A percentile compares a stretch with the other conserved stretches of the same genome.
These are phyloP conservation scores for Colletotrichum salicis DNA, from an alignment of 2,329 filamentous ascomycete species.

Conservation along the genomic window DNA sequence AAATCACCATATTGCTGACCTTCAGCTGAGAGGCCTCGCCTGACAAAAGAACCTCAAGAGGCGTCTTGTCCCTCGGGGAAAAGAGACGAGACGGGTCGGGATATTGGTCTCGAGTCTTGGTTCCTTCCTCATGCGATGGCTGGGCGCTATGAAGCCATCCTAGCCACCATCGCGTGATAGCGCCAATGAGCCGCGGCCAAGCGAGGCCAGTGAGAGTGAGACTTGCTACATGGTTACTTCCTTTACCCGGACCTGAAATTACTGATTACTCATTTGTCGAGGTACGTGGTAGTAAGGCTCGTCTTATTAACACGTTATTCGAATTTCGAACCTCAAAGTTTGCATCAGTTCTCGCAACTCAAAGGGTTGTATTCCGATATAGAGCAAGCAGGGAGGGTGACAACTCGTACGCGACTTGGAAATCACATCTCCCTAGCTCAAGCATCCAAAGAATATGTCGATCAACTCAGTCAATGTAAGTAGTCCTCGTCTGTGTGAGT, in stretches of 20 bases:
- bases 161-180: slow-evolving; percentile 25
- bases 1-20: slow-evolving; percentile 5
- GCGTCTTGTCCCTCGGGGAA: not conserved
- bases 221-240: not conserved
- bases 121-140: slow-evolving; percentile 27
- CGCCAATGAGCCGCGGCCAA: slow-evolving; percentile 23
- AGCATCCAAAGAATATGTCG: too few species aligned
- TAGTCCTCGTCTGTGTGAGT: not conserved
- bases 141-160: slow-evolving; percentile 27
- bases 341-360: too few species aligned
- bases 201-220: not conserved
- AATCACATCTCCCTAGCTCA: too few species aligned
- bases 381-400: too few species aligned
- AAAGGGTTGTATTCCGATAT: too few species aligned
- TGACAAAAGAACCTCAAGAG: not conserved
- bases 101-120: slow-evolving; percentile 3
- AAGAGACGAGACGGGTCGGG: slow-evolving; percentile 18
- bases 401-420: too few species aligned
- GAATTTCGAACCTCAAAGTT: too few species aligned
- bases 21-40: not conserved
- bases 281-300: too few species aligned
- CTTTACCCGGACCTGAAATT: not conserved
- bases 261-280: not conserved
- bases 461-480: not conserved
- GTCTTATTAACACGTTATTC: too few species aligned